These are phyloP conservation scores for Cladosporium phlei DNA, from an alignment of 2,329 filamentous ascomycete species.

Conservation along the genomic window DNA sequence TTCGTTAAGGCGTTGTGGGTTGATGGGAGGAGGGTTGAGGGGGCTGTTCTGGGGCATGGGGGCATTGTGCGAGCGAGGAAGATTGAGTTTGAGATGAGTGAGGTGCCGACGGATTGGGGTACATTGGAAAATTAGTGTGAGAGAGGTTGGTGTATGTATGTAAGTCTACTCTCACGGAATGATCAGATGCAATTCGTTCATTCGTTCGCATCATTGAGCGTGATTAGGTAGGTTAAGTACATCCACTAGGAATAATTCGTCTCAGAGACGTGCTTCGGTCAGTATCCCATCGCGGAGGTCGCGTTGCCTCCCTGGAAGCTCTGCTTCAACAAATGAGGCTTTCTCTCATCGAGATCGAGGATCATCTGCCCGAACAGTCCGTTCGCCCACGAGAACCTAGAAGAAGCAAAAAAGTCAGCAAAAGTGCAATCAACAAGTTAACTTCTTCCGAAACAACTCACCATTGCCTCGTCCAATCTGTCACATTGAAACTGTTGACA, in stretches of 20 bases:
- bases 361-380: conserved; percentile 49
- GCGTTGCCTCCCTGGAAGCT: conserved; percentile 36
- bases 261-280: too few relatives aligned
- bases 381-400: conserved; percentile 49
- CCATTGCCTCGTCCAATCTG: conserved; percentile 47
- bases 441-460: conserved; percentile 25
- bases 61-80: conserved; percentile 37
- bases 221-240: too few relatives aligned
- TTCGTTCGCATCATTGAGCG: too few relatives aligned
- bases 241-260: too few relatives aligned
- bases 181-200: too few relatives aligned
- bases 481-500: conserved; percentile 45
- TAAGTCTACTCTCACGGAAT: too few relatives aligned
- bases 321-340: conserved; percentile 39
- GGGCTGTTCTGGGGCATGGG: conserved; percentile 37
- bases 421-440: not conserved
- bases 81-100: conserved; percentile 46
- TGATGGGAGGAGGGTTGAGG: conserved; percentile 34
- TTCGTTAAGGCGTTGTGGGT: conserved; percentile 41
- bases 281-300: not conserved
- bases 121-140: too few relatives aligned
- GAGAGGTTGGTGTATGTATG: too few relatives aligned
- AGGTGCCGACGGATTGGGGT: conserved; percentile 34
- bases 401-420: conserved; percentile 10
- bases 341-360: conserved; percentile 41